Evolutionary conservation across 2,329 filamentous ascomycete species (phyloP), one percentile per base, ranked within the genome.

Genomic region (Venturia aucupariae): DNA sequence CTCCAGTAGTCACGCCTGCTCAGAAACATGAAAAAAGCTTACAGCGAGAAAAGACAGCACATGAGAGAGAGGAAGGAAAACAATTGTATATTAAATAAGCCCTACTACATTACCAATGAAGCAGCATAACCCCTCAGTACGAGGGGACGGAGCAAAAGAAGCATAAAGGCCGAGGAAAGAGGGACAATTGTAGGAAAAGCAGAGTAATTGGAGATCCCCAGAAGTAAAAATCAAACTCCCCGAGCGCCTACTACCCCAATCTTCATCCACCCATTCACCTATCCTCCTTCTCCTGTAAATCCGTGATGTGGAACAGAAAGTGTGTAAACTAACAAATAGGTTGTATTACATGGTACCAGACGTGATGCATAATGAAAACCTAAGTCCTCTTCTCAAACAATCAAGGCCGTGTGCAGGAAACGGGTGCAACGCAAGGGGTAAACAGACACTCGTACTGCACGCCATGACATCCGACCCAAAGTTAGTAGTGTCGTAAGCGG

Each of bases 281-380:
- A 13, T 24, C 51, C n/a, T n/a, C 22, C 51, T 27, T 32, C 27
- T 35, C 51, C 51, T 15, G 24, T 27, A 24, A 15, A 13, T 54
- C 22, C 48, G 24, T 30, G 15, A 30, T 17, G 13, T 30, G 30
- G 48, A 54, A 54, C 10, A 54, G 2, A 54, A 46, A 46, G 19
- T 4, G 48, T 19, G 15, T 54, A 32, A 57, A 35, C 17, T 22
- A 15, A 55, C 15, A 57, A 57, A 57, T 32, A 57, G 15, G 51
- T 57, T 57, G 51, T 57, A 57, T 57, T 57, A 57, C 51, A 57
- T 57, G 30, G 51, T 57, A 57, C 13, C 51, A 57, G 51, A 57
- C 51, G 35, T 57, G 51, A 57, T 57, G 27, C 30, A 35, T 10
- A 57, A 57, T 57, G 19, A n/a, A 57, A 57, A 19, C 35, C 5